phyloP scores from a whole-genome alignment of 805 yeast genomes.

The Wickerhamiella azyma region DNA sequence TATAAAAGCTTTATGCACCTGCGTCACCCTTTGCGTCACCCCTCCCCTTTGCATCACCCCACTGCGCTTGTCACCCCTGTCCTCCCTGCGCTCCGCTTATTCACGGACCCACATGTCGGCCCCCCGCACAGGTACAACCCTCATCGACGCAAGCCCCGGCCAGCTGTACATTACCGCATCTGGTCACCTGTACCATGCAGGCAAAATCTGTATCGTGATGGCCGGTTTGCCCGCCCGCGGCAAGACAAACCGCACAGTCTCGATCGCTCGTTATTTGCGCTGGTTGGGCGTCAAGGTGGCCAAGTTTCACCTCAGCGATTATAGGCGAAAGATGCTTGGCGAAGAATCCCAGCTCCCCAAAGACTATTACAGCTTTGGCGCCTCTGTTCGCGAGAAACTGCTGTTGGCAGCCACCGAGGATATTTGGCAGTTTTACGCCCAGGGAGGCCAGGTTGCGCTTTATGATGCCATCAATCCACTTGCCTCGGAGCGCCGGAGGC shows the following conservation, averaged over 20 bases:
- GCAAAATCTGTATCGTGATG: constrained; percentile 73
- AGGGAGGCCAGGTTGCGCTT: constrained; percentile 86
- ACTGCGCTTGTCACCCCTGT: too few species aligned
- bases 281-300: constrained; percentile 95
- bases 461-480: constrained; percentile 91
- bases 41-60: too few species aligned
- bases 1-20: too few species aligned
- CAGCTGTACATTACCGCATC: constrained; percentile 87
- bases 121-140: constrained; percentile 6
- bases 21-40: too few species aligned
- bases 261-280: constrained; percentile 78
- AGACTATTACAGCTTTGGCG: constrained; percentile 55
- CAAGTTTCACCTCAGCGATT: constrained; percentile 84
- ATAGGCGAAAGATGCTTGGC: constrained; percentile 44
- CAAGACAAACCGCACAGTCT: constrained; percentile 83
- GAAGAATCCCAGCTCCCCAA: constrained; percentile 41
- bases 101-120: neutral
- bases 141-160: constrained; percentile 39
- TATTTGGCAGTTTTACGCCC: constrained; percentile 50
- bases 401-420: constrained; percentile 54
- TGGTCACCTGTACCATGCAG: constrained; percentile 90
- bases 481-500: constrained; percentile 45
- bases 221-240: constrained; percentile 95
- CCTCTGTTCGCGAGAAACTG: constrained; percentile 41
- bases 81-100: too few species aligned